A percentile compares a stretch with the other conserved stretches of the same genome.
Evolutionary conservation across 148 eudicot species (phyloP).

Genomic region (Beta vulgaris): DNA sequence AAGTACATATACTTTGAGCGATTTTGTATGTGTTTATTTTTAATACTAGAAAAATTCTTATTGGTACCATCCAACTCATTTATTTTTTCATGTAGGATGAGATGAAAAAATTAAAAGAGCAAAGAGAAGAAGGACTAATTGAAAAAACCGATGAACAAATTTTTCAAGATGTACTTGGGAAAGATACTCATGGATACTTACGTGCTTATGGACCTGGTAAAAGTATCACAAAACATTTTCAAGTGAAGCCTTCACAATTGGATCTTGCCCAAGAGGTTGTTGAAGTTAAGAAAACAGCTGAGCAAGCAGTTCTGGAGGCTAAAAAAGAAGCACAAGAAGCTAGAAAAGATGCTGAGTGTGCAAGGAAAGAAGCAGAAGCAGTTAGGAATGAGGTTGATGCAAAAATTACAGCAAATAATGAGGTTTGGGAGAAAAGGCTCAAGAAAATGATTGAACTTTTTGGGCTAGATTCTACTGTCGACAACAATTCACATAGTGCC

Average conservation of each 20-base stretch:
- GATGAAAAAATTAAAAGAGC: constrained; percentile 3
- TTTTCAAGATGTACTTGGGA: constrained; percentile 7
- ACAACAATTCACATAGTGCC: no score
- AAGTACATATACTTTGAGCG: not conserved
- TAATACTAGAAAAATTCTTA: no score
- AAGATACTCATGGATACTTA: constrained; percentile 16
- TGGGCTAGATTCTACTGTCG: constrained; percentile 20
- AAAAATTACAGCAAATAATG: constrained; percentile 10
- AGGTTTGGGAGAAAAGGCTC: constrained; percentile 3
- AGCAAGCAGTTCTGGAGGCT: not conserved
- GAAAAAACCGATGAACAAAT: constrained; percentile 11
- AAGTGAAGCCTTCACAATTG: constrained; percentile 6
- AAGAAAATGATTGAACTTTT: not conserved
- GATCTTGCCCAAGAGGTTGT: constrained; percentile 8
- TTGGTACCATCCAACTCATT: no score
- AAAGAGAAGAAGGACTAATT: constrained; percentile 11
- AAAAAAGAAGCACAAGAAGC: not conserved
- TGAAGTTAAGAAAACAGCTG: not conserved
- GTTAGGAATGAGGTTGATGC: not conserved
- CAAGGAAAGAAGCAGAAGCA: not conserved
- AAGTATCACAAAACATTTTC: constrained; percentile 5
- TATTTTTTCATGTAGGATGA: not conserved
- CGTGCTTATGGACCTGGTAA: constrained; percentile 17
- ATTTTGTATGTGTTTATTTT: no score
- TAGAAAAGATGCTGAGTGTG: not conserved